Percentiles rank a stretch among this genome's conserved stretches.
phyloP scores from a whole-genome alignment of 345 rosid genomes.

The Citrus unshiu region DNA sequence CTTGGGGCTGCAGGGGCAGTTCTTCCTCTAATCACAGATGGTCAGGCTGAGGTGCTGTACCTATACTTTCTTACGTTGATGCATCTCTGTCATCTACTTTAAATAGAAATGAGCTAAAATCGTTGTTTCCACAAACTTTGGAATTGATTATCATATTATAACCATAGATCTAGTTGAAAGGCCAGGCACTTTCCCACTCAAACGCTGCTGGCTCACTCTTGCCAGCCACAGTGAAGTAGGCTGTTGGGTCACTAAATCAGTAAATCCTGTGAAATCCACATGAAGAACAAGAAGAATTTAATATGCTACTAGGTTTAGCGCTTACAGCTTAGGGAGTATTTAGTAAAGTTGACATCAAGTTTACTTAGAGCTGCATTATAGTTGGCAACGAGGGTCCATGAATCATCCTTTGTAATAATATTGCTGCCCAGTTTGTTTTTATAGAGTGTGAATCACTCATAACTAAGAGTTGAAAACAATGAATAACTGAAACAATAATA shows the following conservation, averaged over 20 bases:
- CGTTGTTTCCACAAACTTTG: background rate
- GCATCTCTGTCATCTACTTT: background rate
- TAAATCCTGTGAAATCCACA: background rate
- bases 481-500: background rate
- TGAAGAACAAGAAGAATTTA: background rate
- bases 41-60: slow-evolving; percentile 31
- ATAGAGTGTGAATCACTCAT: background rate
- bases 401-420: background rate
- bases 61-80: background rate
- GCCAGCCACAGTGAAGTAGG: background rate
- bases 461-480: background rate
- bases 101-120: no score
- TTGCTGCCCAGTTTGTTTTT: background rate
- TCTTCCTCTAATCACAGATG: slow-evolving; percentile 42
- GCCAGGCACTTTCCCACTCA: background rate
- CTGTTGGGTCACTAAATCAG: background rate
- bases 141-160: background rate
- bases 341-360: background rate
- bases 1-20: slow-evolving; percentile 51
- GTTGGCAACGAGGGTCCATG: background rate
- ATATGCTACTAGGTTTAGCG: background rate
- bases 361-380: background rate
- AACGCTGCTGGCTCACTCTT: background rate
- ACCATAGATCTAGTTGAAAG: background rate
- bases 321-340: background rate